These are phyloP conservation scores for Guadua angustifolia DNA, from an alignment of 176 grass and related monocot species.

Conservation along the genomic window DNA sequence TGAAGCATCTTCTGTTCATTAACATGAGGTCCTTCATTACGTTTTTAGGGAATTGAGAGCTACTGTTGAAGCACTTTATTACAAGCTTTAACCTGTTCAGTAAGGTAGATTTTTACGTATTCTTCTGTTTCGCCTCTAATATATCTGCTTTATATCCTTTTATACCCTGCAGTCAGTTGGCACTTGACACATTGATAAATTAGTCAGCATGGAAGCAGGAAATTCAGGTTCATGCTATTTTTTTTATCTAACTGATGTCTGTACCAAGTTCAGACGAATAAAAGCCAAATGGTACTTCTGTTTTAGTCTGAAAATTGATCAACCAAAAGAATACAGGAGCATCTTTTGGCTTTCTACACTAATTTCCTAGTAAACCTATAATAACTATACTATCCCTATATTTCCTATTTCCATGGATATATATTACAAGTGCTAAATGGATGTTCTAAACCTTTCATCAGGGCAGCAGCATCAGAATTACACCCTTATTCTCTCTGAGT, in stretches of 20 bases:
- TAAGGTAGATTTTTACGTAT: background rate
- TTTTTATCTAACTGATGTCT: background rate
- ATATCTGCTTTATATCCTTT: background rate
- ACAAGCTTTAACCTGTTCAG: background rate
- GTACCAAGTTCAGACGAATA: constrained; percentile 22
- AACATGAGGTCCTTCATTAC: constrained; percentile 9
- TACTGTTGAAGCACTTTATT: background rate
- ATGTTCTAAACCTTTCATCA: constrained; percentile 35
- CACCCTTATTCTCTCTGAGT: constrained; percentile 36
- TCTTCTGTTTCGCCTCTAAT: background rate
- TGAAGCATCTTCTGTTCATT: constrained; percentile 16
- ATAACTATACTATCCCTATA: constrained; percentile 45
- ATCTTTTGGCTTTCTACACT: constrained; percentile 38
- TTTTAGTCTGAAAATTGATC: constrained; percentile 30
- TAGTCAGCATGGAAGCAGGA: background rate
- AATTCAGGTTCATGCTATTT: background rate
- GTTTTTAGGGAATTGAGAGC: background rate
- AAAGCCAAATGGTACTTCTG: constrained; percentile 40
- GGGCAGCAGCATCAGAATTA: constrained; percentile 35
- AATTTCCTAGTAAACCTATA: constrained; percentile 45
- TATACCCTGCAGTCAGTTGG: background rate
- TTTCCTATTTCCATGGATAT: constrained; percentile 40
- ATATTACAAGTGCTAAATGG: constrained; percentile 50
- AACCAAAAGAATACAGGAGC: constrained; percentile 49
- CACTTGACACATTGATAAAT: background rate